phyloP scores from a whole-genome alignment of 2,329 filamentous ascomycete genomes.

The Cercospora sojina region DNA sequence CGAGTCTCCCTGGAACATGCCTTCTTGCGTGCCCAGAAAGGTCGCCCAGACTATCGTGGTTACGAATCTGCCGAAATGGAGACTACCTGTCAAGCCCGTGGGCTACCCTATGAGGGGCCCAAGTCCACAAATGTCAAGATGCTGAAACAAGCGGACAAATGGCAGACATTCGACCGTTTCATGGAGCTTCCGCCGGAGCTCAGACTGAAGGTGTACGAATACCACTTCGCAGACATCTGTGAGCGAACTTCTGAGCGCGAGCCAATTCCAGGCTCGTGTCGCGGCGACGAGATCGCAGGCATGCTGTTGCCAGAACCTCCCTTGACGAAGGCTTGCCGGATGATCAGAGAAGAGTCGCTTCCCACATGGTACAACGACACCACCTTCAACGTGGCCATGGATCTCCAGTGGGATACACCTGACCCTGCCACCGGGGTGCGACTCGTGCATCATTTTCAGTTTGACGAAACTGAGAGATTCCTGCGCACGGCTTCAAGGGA shows the following conservation, averaged over 20 bases:
- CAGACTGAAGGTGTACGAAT: not conserved
- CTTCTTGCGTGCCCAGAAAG: not conserved
- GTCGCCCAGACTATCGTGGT: not conserved
- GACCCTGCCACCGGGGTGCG: not conserved
- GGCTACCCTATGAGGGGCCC: not conserved
- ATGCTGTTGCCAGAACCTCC: not conserved
- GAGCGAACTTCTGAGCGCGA: not conserved
- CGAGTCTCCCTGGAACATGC: not conserved
- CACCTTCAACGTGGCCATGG: conserved; percentile 2
- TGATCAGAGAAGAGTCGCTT: not conserved
- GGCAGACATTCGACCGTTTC: not conserved
- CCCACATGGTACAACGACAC: not conserved
- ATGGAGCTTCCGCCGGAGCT: not conserved
- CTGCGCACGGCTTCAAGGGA: not conserved
- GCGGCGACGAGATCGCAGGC: not conserved
- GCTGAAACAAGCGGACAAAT: not conserved
- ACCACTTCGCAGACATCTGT: conserved; percentile 3
- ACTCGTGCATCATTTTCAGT: not conserved
- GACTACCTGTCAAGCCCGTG: not conserved
- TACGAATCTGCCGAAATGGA: not conserved
- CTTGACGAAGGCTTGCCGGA: not conserved
- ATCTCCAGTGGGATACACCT: not conserved
- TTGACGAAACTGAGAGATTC: not conserved
- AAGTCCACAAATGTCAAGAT: not conserved
- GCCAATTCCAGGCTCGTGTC: not conserved